phyloP scores from a whole-genome alignment of 257 asterid species.

The Gentiana macrophylla region DNA sequence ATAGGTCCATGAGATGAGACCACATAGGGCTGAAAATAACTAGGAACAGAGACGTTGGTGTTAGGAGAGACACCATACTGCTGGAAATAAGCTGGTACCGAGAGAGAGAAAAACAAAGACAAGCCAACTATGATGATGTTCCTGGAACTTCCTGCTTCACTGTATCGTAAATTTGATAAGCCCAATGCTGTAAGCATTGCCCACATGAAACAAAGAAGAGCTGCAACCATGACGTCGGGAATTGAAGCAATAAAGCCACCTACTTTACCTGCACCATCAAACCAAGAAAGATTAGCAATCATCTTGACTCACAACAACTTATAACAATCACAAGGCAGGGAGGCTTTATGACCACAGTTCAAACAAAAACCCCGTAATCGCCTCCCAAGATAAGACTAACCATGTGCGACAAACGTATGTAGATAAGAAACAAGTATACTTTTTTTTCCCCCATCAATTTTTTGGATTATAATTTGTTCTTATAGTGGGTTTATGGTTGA shows the following conservation, averaged over 20 bases:
- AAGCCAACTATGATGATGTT: constrained; percentile 90
- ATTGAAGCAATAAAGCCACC: constrained; percentile 96
- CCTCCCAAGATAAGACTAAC: no score
- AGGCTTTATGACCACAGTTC: no score
- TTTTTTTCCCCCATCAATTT: no score
- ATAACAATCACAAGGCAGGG: background rate
- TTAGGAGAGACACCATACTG: constrained; percentile 79
- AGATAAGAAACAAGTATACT: no score
- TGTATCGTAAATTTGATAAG: constrained; percentile 80
- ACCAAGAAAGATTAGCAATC: no score
- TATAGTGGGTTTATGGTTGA: no score
- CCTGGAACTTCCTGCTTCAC: constrained; percentile 98
- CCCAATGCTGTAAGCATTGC: constrained; percentile 93
- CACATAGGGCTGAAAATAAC: constrained; percentile 69
- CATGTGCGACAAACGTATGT: no score
- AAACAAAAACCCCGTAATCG: no score
- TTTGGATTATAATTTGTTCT: no score
- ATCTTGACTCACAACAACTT: background rate
- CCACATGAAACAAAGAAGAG: constrained; percentile 96
- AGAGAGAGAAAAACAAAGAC: constrained; percentile 75
- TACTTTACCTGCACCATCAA: constrained; percentile 59
- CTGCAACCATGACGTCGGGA: constrained; percentile 92
- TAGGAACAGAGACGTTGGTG: constrained; percentile 66
- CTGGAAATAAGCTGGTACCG: constrained; percentile 89
- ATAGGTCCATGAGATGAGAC: constrained; percentile 96